phyloP scores from a whole-genome alignment of 257 asterid genomes.

The Primulina eburnea region DNA sequence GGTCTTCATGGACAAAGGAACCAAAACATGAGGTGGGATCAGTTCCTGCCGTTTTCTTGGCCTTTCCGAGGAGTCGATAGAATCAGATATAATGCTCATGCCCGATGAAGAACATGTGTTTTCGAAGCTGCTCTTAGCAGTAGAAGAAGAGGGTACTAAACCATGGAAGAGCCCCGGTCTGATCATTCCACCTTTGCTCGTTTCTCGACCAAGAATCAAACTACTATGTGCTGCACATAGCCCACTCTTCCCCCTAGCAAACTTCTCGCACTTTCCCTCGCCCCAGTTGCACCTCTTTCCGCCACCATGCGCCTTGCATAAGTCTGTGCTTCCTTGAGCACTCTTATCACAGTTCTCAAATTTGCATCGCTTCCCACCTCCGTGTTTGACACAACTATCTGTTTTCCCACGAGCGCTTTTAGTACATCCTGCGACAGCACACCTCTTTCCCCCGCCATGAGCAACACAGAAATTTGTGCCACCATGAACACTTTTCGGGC shows the following conservation, averaged over 20 bases:
- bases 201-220: slow-evolving; percentile 51
- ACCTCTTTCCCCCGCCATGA: slow-evolving; percentile 94
- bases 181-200: slow-evolving; percentile 47
- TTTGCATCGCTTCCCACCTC: slow-evolving; percentile 87
- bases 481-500: slow-evolving; percentile 93
- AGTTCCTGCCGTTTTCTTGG: slow-evolving; percentile 51
- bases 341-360: slow-evolving; percentile 83
- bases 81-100: slow-evolving; percentile 55
- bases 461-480: slow-evolving; percentile 89
- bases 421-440: slow-evolving; percentile 67
- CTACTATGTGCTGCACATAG: slow-evolving; percentile 88
- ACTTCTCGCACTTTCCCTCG: slow-evolving; percentile 76
- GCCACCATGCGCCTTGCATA: slow-evolving; percentile 96
- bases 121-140: slow-evolving; percentile 33
- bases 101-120: slow-evolving; percentile 48
- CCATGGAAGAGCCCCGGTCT: slow-evolving; percentile 82
- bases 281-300: slow-evolving; percentile 91
- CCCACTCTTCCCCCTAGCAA: slow-evolving; percentile 85
- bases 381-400: slow-evolving; percentile 80
- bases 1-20: slow-evolving; percentile 84
- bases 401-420: slow-evolving; percentile 95
- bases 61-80: slow-evolving; percentile 39
- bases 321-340: slow-evolving; percentile 93
- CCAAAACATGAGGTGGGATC: slow-evolving; percentile 80
- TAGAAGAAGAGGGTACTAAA: slow-evolving; percentile 44